Conservation (phyloP, 2,329 filamentous ascomycete genomes). For the Sporothrix pallida region DNA sequence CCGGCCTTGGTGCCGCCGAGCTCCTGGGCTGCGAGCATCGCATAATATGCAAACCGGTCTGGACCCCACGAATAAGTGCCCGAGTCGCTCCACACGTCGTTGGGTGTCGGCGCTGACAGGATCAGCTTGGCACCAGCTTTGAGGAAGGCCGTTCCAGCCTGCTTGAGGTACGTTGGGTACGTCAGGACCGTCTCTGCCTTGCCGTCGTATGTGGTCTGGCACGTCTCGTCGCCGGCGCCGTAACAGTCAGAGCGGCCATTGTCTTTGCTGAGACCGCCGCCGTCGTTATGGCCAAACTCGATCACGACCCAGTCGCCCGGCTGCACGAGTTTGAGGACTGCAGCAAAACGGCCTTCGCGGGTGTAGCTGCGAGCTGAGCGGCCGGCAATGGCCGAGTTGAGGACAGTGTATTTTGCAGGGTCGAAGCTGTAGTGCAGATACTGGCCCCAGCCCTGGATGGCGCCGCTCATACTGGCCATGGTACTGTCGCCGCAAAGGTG, state of each 20-base stretch:
- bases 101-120: conserved; percentile 60
- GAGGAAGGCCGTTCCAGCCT: conserved; percentile 60
- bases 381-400: conserved; percentile 71
- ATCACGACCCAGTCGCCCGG: conserved; percentile 69
- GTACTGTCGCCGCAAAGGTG: conserved; percentile 63
- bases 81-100: conserved; percentile 63
- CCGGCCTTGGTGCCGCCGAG: conserved; percentile 48
- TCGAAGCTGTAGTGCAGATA: conserved; percentile 56
- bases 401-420: conserved; percentile 56
- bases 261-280: conserved; percentile 60
- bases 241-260: conserved; percentile 66
- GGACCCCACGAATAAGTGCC: conserved; percentile 57
- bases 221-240: conserved; percentile 59
- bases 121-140: conserved; percentile 66
- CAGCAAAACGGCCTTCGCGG: conserved; percentile 67
- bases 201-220: conserved; percentile 49
- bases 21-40: conserved; percentile 44
- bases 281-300: conserved; percentile 75
- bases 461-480: conserved; percentile 53
- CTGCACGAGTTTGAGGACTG: conserved; percentile 56
- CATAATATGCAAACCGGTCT: conserved; percentile 63
- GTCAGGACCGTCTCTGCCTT: conserved; percentile 63
- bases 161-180: conserved; percentile 64
- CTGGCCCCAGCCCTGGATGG: conserved; percentile 58
- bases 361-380: conserved; percentile 70